Conservation (phyloP, 805 yeast species). For the Yamadazyma phyllophila region DNA sequence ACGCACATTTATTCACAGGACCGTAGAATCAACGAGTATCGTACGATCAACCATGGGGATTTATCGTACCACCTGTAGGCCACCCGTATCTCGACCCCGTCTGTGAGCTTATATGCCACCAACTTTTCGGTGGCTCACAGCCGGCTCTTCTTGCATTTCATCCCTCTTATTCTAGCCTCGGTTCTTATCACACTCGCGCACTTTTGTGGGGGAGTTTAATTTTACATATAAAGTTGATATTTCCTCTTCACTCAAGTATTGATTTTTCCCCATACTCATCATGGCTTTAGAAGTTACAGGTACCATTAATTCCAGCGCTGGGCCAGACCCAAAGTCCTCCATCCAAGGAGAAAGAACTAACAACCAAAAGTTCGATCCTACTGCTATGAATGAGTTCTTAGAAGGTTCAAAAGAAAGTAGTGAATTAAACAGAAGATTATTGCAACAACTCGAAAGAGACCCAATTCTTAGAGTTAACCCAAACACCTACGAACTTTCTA, state of each 20-base stretch:
- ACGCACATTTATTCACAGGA: no score
- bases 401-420: slow-evolving; percentile 45
- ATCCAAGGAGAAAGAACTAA: slow-evolving; percentile 34
- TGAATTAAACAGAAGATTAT: slow-evolving; percentile 44
- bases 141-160: no score
- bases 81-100: no score
- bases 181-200: no score
- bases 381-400: slow-evolving; percentile 39
- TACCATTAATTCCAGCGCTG: slow-evolving; percentile 21
- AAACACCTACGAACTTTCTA: slow-evolving; percentile 55
- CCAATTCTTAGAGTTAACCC: slow-evolving; percentile 58
- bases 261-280: not conserved
- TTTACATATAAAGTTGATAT: not conserved
- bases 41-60: no score
- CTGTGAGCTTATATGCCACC: no score
- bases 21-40: no score
- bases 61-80: no score
- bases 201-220: not conserved
- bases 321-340: slow-evolving; percentile 33
- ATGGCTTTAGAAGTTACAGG: slow-evolving; percentile 4
- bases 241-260: not conserved
- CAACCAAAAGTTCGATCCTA: slow-evolving; percentile 30
- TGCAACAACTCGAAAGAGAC: slow-evolving; percentile 64
- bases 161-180: no score
- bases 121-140: not conserved